Evolutionary conservation across 78 protist genomes (phyloP), one percentile per base, ranked within the genome.

Genomic region (Polysphondylium violaceum): DNA sequence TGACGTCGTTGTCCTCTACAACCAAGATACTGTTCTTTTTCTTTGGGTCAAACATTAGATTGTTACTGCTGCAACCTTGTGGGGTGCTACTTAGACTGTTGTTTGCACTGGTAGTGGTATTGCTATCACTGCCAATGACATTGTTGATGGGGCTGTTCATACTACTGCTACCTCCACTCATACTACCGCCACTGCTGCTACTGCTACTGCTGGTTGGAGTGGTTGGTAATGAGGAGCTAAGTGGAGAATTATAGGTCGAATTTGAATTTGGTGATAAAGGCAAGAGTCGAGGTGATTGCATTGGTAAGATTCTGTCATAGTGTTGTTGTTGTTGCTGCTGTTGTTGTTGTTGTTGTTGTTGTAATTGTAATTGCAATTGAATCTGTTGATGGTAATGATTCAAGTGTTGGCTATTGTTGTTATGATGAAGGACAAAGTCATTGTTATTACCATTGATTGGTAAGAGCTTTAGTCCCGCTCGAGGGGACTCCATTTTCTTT

Each of bases 1-100:
- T 88, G 7, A 76, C 64, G 31, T 69, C 76, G 60, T 88, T 88
- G 58, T 88, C 94, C 38, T 88, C 94, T 5, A 78, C 94, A 41
- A 88, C 86, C 29, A 88, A 55, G 19, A 88, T 88, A 59, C 59
- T 64, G 38, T 65, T 60, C 19, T 68, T 71, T 5, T 60, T 53
- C 25, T 14, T 58, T 44, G 27, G n/a, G n/a, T n/a, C n/a, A n/a
- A n/a, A 12, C 12, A 16, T 9, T 16, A 50, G 55, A 50, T 16
- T 50, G n/a, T n/a, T n/a, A n/a, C n/a, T n/a, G n/a, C n/a, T n/a
- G n/a, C n/a, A n/a, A n/a, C n/a, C n/a, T n/a, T n/a, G n/a, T n/a
- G n/a, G n/a, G n/a, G n/a, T n/a, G n/a, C n/a, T n/a, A n/a, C n/a
- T n/a, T n/a, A n/a, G n/a, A n/a, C n/a, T n/a, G n/a, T n/a, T n/a